Evolutionary conservation across 2,329 filamentous ascomycete species (phyloP).

Genomic region (Trichoderma arundinaceum): DNA sequence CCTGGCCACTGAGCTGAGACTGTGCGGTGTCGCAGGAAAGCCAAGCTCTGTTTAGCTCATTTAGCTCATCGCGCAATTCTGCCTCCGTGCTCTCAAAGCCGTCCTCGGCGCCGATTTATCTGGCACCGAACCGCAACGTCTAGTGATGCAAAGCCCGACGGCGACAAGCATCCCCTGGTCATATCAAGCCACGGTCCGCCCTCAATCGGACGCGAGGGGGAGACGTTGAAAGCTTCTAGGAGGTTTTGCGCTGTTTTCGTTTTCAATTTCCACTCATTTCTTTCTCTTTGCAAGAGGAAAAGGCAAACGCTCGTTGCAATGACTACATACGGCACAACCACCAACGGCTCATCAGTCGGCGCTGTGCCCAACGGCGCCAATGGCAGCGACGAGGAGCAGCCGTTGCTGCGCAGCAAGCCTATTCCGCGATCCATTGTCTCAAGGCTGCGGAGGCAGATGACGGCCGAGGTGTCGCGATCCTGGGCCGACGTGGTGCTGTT

Average conservation of each 20-base stretch:
- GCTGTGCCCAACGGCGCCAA: conserved; percentile 31
- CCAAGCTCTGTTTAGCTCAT: conserved; percentile 19
- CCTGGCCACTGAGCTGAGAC: no score
- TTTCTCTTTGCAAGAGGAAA: not conserved
- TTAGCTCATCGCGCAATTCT: conserved; percentile 29
- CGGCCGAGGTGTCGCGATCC: conserved; percentile 60
- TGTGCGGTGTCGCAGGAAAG: conserved; percentile 14
- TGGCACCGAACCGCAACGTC: no score
- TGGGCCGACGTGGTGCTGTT: conserved; percentile 73
- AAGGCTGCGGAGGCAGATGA: conserved; percentile 45
- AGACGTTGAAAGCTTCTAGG: not conserved
- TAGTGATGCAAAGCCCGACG: not conserved
- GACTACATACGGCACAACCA: conserved; percentile 31
- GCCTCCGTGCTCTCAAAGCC: not conserved
- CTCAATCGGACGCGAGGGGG: not conserved
- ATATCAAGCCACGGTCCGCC: not conserved
- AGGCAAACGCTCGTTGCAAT: not conserved
- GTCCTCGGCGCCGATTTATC: no score
- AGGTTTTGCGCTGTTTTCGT: not conserved
- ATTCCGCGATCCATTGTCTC: conserved; percentile 34
- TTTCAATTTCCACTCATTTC: not conserved
- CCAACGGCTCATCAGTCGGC: conserved; percentile 34
- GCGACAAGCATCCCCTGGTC: not conserved
- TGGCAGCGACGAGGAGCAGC: conserved; percentile 42
- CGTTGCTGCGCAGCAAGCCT: conserved; percentile 43